Evolutionary conservation across 164 flowering plant genomes (phyloP).

Genomic region (Aristolochia fimbriata): DNA sequence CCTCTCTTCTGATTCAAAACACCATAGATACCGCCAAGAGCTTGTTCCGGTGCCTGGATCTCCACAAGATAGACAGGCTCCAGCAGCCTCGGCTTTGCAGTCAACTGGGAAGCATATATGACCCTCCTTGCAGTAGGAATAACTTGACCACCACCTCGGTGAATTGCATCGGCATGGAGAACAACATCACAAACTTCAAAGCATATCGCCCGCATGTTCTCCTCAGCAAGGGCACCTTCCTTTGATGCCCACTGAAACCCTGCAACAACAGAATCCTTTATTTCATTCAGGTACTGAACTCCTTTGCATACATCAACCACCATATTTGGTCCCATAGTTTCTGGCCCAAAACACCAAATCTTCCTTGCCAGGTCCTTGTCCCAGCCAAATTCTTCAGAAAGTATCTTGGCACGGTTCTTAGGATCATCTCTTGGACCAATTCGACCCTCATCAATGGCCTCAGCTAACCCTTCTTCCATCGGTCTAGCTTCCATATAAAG

Average conservation of each 20-base stretch:
- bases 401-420: conserved; percentile 9
- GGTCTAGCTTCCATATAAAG: conserved; percentile 25
- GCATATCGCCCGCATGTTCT: conserved; percentile 15
- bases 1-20: conserved; percentile 11
- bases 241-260: conserved; percentile 19
- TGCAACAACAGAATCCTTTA: conserved; percentile 13
- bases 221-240: conserved; percentile 17
- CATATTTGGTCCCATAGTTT: conserved; percentile 16
- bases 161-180: conserved; percentile 15
- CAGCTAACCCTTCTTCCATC: conserved; percentile 20
- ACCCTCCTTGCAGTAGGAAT: conserved; percentile 16
- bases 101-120: too few relatives aligned
- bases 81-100: conserved; percentile 4
- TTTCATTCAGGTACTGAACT: conserved; percentile 14
- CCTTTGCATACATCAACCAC: conserved; percentile 17
- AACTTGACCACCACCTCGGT: conserved; percentile 17
- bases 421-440: conserved; percentile 16
- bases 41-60: conserved; percentile 19
- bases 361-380: conserved; percentile 18
- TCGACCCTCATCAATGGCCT: conserved; percentile 21
- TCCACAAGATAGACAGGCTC: conserved; percentile 17
- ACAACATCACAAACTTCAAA: conserved; percentile 16
- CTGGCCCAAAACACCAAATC: conserved; percentile 17
- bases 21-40: conserved; percentile 21
- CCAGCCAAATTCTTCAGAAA: conserved; percentile 16